Conservation (phyloP, 495 filamentous ascomycete species). For the Penicillium cosmopolitanum region DNA sequence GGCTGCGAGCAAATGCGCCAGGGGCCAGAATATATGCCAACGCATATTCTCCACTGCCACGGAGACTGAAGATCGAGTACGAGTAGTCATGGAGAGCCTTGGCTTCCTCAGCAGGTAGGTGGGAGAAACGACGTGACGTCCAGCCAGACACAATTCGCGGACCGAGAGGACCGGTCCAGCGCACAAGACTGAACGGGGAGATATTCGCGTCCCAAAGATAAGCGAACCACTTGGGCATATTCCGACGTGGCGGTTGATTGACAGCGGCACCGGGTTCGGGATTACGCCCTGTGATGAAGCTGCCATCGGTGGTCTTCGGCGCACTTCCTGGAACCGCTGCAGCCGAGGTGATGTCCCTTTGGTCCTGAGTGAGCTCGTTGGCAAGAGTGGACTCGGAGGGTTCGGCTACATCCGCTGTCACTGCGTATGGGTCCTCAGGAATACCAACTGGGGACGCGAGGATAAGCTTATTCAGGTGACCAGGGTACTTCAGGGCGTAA, state of each 20-base stretch:
- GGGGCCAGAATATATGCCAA: conserved; percentile 91
- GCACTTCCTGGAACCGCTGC: conserved; percentile 31
- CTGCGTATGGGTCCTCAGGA: conserved; percentile 91
- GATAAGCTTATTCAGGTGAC: conserved; percentile 91
- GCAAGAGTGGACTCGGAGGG: conserved; percentile 67
- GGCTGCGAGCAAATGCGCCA: conserved; percentile 87
- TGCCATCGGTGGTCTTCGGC: conserved; percentile 58
- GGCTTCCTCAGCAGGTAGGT: conserved; percentile 79
- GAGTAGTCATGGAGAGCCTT: conserved; percentile 87
- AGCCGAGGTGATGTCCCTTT: conserved; percentile 53
- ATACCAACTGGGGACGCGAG: conserved; percentile 92
- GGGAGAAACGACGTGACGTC: conserved; percentile 89
- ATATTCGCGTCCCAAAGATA: conserved; percentile 98
- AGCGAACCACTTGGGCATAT: conserved; percentile 79
- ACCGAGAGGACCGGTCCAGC: conserved; percentile 88
- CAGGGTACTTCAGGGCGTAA: conserved; percentile 95
- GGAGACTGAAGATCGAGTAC: conserved; percentile 91
- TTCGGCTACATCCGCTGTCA: conserved; percentile 79
- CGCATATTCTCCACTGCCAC: conserved; percentile 93
- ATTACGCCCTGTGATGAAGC: conserved; percentile 56
- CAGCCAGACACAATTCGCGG: conserved; percentile 92
- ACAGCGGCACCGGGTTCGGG: conserved; percentile 22
- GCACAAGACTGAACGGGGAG: conserved; percentile 88
- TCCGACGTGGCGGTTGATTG: conserved; percentile 57
- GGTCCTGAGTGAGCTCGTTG: conserved; percentile 77